Conservation (phyloP, 345 rosid genomes). For the Xanthoceras sorbifolium region DNA sequence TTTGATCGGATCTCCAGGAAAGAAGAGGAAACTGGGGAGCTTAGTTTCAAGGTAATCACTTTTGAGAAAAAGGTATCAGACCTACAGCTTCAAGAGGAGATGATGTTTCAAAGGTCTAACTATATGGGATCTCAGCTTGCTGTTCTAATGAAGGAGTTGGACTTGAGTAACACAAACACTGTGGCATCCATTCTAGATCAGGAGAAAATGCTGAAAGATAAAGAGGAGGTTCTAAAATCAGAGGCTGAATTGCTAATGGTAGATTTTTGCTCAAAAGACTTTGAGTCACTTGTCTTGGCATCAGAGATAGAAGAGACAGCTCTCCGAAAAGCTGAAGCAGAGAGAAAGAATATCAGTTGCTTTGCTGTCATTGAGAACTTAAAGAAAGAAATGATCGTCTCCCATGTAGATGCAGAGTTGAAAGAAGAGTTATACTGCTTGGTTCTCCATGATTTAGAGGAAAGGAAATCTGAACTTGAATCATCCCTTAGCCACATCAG, state of each 20-base stretch:
- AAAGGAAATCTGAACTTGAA: constrained; percentile 43
- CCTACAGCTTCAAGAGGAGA: constrained; percentile 81
- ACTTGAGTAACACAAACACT: constrained; percentile 51
- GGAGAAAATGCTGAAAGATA: constrained; percentile 51
- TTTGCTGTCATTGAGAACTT: constrained; percentile 50
- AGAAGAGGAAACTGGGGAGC: constrained; percentile 74
- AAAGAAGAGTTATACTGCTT: constrained; percentile 36
- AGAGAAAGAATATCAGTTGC: constrained; percentile 36
- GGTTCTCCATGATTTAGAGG: constrained; percentile 52
- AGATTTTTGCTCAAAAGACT: constrained; percentile 58
- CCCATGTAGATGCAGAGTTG: constrained; percentile 53
- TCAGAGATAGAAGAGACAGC: constrained; percentile 53
- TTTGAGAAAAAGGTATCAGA: constrained; percentile 70
- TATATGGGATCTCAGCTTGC: constrained; percentile 81
- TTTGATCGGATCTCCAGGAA: constrained; percentile 74
- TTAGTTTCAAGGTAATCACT: constrained; percentile 54
- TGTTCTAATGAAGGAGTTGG: constrained; percentile 70
- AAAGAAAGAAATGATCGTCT: constrained; percentile 45
- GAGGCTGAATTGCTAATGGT: constrained; percentile 53
- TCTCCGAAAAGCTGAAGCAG: constrained; percentile 32
- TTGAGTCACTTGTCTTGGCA: constrained; percentile 66
- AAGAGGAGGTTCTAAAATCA: constrained; percentile 45
- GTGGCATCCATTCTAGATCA: constrained; percentile 56
- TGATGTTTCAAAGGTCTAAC: constrained; percentile 84
- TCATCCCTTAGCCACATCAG: constrained; percentile 33